Base-by-base conservation (phyloP, 768 basidiomycete species). In the Mycena galopus region DNA sequence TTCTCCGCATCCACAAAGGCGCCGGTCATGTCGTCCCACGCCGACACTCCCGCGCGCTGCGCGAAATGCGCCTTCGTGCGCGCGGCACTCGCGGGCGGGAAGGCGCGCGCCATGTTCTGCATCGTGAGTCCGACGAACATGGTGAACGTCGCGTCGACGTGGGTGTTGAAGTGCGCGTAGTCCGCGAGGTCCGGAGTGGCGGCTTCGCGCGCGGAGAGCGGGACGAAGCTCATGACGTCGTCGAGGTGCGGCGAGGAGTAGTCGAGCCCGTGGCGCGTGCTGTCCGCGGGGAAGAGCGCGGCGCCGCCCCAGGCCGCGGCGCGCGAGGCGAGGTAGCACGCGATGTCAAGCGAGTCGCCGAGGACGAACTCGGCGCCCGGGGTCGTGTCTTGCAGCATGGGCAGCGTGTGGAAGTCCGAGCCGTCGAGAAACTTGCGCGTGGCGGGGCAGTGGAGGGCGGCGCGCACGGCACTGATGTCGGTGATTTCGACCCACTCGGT, bases 401-500 rank as follows among this genome's bases (percentile, higher is more conserved):
- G 86, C 3, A 86, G 78, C n/a, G 84, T 86, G 74, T 83, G 81
- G 42, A 51, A 64, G 8, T 57, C 74, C 23, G 44, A 32, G 27
- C 81, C 81, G 51, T 81, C 79, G 0, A 64, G 39, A 16, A 73
- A 74, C 29, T 61, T 73, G 37, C 50, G 58, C 5, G 78, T 79
- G 27, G 82, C 76, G 8, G 65, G 53, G 2, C 78, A 79, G 42
- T 81, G 78, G 62, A 83, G 67, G 65, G 78, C 76, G 47, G 73
- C 76, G 76, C 74, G 62, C 65, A 72, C 68, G 6, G 39, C 32
- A 57, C 63, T 79, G 71, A 88, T 83, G 59, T 86, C 83, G 6
- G 84, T 84, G 67, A 77, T 82, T 51, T 85, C 84, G 35, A 86
- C 77, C 85, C 85, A 86, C 42, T 79, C 77, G 17, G 85, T 85